These are phyloP conservation scores for Coemansia sp. DNA, from an alignment of 192 early-diverging fungal genomes.

Conservation along the genomic window DNA sequence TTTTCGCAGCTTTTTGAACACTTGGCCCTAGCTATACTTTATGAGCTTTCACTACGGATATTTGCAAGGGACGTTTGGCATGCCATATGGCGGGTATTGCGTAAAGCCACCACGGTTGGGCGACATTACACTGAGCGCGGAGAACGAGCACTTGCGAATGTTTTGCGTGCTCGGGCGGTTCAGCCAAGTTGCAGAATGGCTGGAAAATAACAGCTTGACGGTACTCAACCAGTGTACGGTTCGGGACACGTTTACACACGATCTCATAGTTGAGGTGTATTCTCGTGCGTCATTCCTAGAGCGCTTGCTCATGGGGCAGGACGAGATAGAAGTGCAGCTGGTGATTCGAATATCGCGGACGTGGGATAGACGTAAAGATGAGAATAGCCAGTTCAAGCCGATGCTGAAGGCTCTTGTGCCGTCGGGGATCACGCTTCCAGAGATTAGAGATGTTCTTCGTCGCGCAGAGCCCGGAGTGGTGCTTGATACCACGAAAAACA, in stretches of 20 bases:
- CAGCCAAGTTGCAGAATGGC: conserved; percentile 28
- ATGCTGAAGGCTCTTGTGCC: conserved; percentile 42
- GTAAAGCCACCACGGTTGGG: conserved; percentile 14
- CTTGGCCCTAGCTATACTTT: neutral
- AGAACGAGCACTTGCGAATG: conserved; percentile 31
- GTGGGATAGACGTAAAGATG: conserved; percentile 24
- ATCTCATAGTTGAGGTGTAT: conserved; percentile 38
- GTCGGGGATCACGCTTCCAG: conserved; percentile 27
- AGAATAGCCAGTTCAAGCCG: conserved; percentile 30
- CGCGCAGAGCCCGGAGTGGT: conserved; percentile 7
- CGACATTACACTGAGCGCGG: conserved; percentile 24
- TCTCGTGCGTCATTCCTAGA: conserved; percentile 16
- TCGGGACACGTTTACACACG: conserved; percentile 42
- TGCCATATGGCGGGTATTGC: conserved; percentile 52
- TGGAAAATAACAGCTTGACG: conserved; percentile 12
- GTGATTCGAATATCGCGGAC: conserved; percentile 42
- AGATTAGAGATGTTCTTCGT: conserved; percentile 19
- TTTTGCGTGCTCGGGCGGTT: conserved; percentile 43
- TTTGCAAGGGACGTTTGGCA: conserved; percentile 47
- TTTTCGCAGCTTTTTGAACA: neutral
- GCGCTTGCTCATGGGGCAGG: conserved; percentile 21
- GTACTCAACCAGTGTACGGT: conserved; percentile 17
- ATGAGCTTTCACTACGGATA: conserved; percentile 42
- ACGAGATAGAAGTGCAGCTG: conserved; percentile 22
- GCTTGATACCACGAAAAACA: conserved; percentile 24